Evolutionary conservation across 495 filamentous ascomycete species (phyloP).

Genomic region (Rhizodiscina lignyota): DNA sequence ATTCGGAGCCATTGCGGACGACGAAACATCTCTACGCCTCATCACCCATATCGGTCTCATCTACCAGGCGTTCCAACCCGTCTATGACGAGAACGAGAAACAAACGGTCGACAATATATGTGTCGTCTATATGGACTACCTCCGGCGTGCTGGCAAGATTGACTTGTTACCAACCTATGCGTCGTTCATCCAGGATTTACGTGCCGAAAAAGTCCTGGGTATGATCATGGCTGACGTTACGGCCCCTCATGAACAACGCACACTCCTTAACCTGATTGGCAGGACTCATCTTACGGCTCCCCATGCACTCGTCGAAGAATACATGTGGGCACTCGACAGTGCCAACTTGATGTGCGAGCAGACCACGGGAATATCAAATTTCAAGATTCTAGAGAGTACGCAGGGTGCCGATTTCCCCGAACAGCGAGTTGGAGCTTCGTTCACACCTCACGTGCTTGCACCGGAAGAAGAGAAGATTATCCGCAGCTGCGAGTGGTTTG

Average conservation of each 20-base stretch:
- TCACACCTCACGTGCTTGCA: background rate
- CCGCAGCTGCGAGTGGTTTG: background rate
- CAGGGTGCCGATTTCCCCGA: background rate
- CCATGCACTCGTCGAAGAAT: conserved; percentile 29
- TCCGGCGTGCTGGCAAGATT: conserved; percentile 49
- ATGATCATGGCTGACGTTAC: conserved; percentile 38
- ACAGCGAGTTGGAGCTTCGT: background rate
- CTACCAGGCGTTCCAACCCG: conserved; percentile 5
- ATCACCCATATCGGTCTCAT: conserved; percentile 26
- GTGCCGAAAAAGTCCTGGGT: conserved; percentile 33
- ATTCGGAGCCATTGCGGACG: conserved; percentile 6
- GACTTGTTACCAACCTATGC: conserved; percentile 77
- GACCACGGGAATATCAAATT: background rate
- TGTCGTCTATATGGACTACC: conserved; percentile 62
- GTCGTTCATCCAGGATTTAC: conserved; percentile 42
- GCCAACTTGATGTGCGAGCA: background rate
- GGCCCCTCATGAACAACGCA: conserved; percentile 28
- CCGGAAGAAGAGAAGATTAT: background rate
- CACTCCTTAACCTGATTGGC: conserved; percentile 34
- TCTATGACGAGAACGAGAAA: no score
- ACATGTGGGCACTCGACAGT: conserved; percentile 5
- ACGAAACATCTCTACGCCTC: conserved; percentile 11
- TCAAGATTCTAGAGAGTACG: background rate
- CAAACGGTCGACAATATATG: conserved; percentile 45
- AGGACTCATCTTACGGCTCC: conserved; percentile 35